Base-by-base conservation (phyloP, 768 basidiomycete genomes). In the Nevesoporus exiguus region DNA sequence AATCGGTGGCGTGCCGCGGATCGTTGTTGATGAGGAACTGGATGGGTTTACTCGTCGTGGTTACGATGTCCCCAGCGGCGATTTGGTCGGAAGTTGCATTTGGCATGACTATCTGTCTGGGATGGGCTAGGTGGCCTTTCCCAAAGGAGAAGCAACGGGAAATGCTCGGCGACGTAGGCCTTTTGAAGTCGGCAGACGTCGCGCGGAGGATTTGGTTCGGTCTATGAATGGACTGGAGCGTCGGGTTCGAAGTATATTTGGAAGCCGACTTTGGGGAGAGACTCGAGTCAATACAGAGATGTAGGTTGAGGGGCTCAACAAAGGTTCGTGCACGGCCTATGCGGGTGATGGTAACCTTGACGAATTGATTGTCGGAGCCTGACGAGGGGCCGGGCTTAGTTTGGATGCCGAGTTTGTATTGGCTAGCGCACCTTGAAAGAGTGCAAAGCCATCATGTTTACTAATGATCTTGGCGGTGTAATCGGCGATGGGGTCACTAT, bases 21-120 rank as follows among this genome's bases (percentile, higher is more conserved):
- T 51, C 41, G 13, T 21, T 7, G 22, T 42, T 24, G 21, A 54
- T 41, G 9, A 3, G 29, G 14, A 49, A 41, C 3, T 8, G 17
- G 24, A 34, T 24, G 3, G 39, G 22, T 21, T n/a, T 4, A 22
- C 30, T 53, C 30, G 47, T 49, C 37, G 39, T 41, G 5, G 39
- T 41, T 13, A 53, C 52, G 34, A 40, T 48, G 2, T 27, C 36
- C 0, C 45, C 31, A 2, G 43, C 17, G 3, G 25, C 27, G 10
- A 47, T 52, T n/a, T 52, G 19, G n/a, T 52, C 36, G 9, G 51
- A 14, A 19, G 51, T 49, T 17, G 52, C 37, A 15, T 48, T 53
- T 10, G 29, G 46, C 45, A 33, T 53, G 25, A 19, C 13, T 3
- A 22, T 7, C 3, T 15, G 42, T 37, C 29, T 34, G 0, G 11